Conservation (phyloP, 225 moss, liverwort and hornwort species). For the Pleurozium schreberi region DNA sequence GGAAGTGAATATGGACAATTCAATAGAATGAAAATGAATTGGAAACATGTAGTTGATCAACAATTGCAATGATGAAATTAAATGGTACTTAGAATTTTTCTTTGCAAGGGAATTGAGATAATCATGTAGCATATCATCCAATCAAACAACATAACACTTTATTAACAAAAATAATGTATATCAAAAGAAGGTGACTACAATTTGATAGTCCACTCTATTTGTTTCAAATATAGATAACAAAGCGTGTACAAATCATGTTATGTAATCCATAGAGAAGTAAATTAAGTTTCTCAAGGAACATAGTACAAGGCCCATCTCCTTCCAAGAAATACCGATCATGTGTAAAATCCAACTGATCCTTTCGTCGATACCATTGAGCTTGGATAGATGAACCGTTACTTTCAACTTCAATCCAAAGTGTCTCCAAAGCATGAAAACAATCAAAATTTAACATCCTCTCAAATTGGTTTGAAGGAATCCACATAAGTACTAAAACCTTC, state of each 20-base stretch:
- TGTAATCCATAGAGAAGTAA: not conserved
- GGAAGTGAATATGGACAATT: not conserved
- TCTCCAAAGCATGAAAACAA: not conserved
- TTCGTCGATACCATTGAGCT: too few relatives aligned
- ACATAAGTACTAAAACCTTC: not conserved
- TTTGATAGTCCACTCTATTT: too few relatives aligned
- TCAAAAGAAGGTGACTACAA: not conserved
- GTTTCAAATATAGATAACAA: too few relatives aligned
- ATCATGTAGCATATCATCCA: not conserved
- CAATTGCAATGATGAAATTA: not conserved
- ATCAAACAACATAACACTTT: not conserved
- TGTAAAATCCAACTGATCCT: too few relatives aligned
- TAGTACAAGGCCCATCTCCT: not conserved
- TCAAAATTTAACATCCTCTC: not conserved
- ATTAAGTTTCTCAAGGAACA: not conserved
- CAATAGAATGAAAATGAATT: not conserved
- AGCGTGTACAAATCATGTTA: accelerated
- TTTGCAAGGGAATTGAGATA: not conserved
- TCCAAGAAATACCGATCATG: too few relatives aligned
- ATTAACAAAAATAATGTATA: accelerated
- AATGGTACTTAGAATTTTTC: not conserved
- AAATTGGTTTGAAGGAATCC: too few relatives aligned
- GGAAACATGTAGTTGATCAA: not conserved
- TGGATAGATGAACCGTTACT: too few relatives aligned
- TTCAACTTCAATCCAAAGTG: accelerated